Percentiles rank a stretch among this genome's conserved stretches.
Conservation (phyloP, 441 rosid species). For the Eutrema salsugineum region DNA sequence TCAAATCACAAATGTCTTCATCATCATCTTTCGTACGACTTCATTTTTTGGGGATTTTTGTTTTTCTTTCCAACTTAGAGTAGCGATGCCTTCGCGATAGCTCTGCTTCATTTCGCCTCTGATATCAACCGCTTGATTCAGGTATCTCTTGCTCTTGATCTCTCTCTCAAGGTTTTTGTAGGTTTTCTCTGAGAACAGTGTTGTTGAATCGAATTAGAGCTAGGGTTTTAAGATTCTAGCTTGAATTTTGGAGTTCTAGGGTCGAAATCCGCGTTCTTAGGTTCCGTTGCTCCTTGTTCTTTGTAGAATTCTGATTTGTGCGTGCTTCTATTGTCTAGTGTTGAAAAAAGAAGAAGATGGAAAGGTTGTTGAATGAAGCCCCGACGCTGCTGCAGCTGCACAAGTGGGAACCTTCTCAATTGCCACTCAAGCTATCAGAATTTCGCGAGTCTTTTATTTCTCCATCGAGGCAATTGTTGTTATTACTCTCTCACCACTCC, state of each 20-base stretch:
- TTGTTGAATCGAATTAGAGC: constrained; percentile 6
- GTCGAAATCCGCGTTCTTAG: not conserved
- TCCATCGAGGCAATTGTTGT: constrained; percentile 70
- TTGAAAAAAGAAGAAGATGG: constrained; percentile 42
- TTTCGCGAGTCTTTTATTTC: constrained; percentile 89
- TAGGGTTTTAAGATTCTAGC: constrained; percentile 14
- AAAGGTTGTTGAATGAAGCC: constrained; percentile 42
- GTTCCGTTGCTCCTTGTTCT: not conserved
- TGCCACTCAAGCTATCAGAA: constrained; percentile 62
- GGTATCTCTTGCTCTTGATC: constrained; percentile 16
- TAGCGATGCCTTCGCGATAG: constrained; percentile 4
- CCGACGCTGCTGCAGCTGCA: constrained; percentile 72
- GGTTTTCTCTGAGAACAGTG: not conserved
- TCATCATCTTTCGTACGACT: constrained; percentile 17
- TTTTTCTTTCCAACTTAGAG: not conserved
- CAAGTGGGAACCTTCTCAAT: constrained; percentile 67
- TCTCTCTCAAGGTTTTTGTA: constrained; percentile 19
- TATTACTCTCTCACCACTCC: constrained; percentile 64
- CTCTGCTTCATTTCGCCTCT: constrained; percentile 5
- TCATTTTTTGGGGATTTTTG: not conserved
- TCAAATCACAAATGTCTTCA: constrained; percentile 16
- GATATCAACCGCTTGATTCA: constrained; percentile 14
- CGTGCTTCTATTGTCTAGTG: constrained; percentile 10
- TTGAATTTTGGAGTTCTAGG: not conserved
- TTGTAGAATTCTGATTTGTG: not conserved